phyloP scores from a whole-genome alignment of 2,329 filamentous ascomycete species.

The Aspergillus sp. region DNA sequence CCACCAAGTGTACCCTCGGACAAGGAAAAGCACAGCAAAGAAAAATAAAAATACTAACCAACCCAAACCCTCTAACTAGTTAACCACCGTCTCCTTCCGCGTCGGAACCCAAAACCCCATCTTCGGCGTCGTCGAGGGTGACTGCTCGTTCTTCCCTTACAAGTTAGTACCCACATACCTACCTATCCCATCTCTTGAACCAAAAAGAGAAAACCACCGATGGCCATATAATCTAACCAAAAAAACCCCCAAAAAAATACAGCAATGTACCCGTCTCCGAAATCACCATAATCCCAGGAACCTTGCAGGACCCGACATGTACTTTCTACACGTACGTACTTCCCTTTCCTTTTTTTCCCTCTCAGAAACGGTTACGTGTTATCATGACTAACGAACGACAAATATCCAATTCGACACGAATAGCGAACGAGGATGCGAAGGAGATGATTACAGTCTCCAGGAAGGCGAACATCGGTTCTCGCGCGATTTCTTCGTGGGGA shows the following conservation, averaged over 20 bases:
- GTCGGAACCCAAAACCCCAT: not conserved
- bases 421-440: not conserved
- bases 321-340: not conserved
- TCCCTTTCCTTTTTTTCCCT: too few relatives aligned
- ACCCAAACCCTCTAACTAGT: too few relatives aligned
- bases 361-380: too few relatives aligned
- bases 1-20: too few relatives aligned
- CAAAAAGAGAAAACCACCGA: too few relatives aligned
- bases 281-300: not conserved
- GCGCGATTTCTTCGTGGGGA: not conserved
- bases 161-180: not conserved
- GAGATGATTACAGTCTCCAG: not conserved
- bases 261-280: not conserved
- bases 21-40: too few relatives aligned
- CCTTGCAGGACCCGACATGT: not conserved
- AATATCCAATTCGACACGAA: too few relatives aligned
- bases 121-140: not conserved
- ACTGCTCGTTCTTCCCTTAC: not conserved
- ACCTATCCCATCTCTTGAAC: too few relatives aligned
- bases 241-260: too few relatives aligned
- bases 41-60: too few relatives aligned
- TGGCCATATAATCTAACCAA: too few relatives aligned
- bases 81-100: not conserved
- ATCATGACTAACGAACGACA: too few relatives aligned
- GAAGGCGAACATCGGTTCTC: not conserved